Conservation (phyloP, 75 land plant species). For the Pinus tabuliformis region DNA sequence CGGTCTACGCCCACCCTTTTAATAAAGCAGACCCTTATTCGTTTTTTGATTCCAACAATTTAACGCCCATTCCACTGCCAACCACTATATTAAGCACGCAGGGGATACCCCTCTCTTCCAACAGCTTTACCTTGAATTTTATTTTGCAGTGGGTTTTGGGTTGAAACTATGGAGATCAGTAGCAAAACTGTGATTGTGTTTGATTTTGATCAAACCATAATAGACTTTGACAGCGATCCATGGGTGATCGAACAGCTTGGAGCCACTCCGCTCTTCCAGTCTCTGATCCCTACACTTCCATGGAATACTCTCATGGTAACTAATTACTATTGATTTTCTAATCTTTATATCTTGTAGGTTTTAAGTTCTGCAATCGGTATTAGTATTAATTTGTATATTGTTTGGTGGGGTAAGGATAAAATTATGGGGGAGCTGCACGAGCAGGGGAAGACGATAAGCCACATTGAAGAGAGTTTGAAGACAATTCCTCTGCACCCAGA, state of each 20-base stretch:
- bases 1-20: too few species aligned
- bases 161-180: too few species aligned
- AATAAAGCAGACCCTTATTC: too few species aligned
- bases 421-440: conserved; percentile 79
- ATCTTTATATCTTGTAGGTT: conserved; percentile 10
- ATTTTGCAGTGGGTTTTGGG: too few species aligned
- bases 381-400: not conserved
- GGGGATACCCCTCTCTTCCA: too few species aligned
- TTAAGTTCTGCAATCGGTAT: not conserved
- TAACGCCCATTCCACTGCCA: too few species aligned
- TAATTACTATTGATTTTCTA: not conserved
- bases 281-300: conserved; percentile 45
- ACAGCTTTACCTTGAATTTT: too few species aligned
- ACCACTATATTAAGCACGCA: too few species aligned
- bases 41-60: too few species aligned
- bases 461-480: conserved; percentile 50
- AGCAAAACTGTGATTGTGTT: conserved; percentile 41
- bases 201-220: conserved; percentile 77
- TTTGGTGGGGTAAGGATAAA: conserved; percentile 43
- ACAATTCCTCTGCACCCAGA: conserved; percentile 57
- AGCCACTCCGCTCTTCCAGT: conserved; percentile 42
- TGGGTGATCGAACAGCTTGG: conserved; percentile 79
- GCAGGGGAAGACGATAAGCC: conserved; percentile 57
- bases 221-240: conserved; percentile 78
- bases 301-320: conserved; percentile 67